Base-by-base conservation (phyloP, 371 early-diverging fungal genomes). In the Actinomortierella ambigua region DNA sequence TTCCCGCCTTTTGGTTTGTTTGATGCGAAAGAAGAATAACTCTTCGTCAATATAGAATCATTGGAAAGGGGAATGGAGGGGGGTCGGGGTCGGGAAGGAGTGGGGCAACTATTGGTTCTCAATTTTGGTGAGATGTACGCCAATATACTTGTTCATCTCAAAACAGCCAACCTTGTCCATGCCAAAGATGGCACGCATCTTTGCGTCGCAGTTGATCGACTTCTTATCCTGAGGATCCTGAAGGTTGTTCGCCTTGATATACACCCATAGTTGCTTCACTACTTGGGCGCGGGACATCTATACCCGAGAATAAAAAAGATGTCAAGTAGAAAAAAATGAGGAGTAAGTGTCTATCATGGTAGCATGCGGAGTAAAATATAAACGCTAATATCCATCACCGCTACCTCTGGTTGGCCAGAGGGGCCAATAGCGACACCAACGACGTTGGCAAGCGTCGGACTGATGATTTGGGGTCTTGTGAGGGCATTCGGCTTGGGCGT, bases 261-360 rank as follows among this genome's bases (percentile, higher is more conserved):
- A 79, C 17, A 50, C 69, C 86, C 86, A 86, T 22, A 85, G 55
- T 2, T 68, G 68, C 69, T 85, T 87, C 47, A 87, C 85, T 6
- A 86, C 87, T 23, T 83, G 69, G 15, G 80, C 67, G 27, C 87
- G 79, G 4, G 85, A 66, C 61, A 75, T 77, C 69, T 83, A 80
- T 42, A 53, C 1, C 8, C 18, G 23, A 3, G 28, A 53, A 48
- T 23, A 80, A 50, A 17, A 80, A 62, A 9, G 34, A 63, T n/a
- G n/a, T n/a, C n/a, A n/a, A n/a, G n/a, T n/a, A 22, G 48, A 61
- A 67, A 20, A 76, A 60, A 2, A 61, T 65, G 2, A 63, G 75
- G 3, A 9, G 20, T 8, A 5, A 54, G 17, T 3, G 1, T 13
- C 3, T 44, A 17, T n/a, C 7, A 34, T 1, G 26, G 1, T 24